Base-by-base conservation (phyloP, 2,329 filamentous ascomycete species). In the Alternaria hordeiaustralica region DNA sequence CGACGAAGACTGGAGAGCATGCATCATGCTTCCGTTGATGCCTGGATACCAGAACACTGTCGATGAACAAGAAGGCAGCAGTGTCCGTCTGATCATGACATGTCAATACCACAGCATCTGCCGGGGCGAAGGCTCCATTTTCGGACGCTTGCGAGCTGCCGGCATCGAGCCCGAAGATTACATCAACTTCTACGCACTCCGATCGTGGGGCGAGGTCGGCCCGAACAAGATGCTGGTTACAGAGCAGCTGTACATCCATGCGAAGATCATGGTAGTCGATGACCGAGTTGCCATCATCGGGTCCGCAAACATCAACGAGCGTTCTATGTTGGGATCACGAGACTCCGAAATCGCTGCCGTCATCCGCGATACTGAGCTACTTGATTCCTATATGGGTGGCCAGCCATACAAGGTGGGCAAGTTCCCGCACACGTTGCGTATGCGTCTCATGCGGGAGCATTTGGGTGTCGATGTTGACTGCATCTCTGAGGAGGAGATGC, bases 11-110 rank as follows among this genome's bases (percentile, higher is more conserved):
- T 99, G 96, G 96, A 90, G 92, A 67, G 93, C 92, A 43, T 90
- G 94, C 64, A 91, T 98, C 67, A 82, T 98, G 65, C 96, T 99
- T 63, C 96, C 96, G 1, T 85, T 99, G 30, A 96, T 99, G 89
- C 96, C 96, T n/a, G 96, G 96, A 3, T 99, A 98, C 81, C 94
- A 98, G 80, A 97, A 97, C 75, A 96, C 94, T 0, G 95, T 99
- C 20, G 94, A 97, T 71, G 90, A 93, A 68, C 92, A 96, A 72
- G 95, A 97, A 70, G 96, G 96, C 44, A 97, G 93, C 36, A 97
- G 94, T 81, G 92, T 99, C 45, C 90, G 96, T 59, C 83, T 98
- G 66, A 99, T 98, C 78, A 93, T 99, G 88, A 94, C 97, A 80
- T 97, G 94, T 77, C 96, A 99, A 80, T 98, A 94, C 80, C 90